Conservation (phyloP, 768 basidiomycete species). For the Serendipita indica region DNA sequence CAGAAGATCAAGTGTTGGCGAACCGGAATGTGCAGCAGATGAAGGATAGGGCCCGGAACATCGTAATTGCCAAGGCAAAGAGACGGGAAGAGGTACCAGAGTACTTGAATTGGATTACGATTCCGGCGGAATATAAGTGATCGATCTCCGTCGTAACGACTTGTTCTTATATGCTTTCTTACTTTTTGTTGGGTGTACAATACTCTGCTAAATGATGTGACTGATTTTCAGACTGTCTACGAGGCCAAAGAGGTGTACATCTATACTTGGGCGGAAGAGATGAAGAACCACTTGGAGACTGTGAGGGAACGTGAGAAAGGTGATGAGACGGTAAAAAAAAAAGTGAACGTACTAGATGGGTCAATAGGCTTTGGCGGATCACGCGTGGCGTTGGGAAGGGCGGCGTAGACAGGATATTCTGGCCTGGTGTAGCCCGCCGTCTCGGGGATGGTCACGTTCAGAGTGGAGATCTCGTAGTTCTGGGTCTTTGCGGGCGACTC, state of each 20-base stretch:
- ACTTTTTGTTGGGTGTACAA: not conserved
- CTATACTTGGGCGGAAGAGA: conserved; percentile 17
- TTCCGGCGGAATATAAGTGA: not conserved
- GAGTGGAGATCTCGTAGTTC: conserved; percentile 64
- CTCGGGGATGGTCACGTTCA: conserved; percentile 61
- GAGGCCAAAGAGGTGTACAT: not conserved
- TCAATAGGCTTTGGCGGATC: conserved; percentile 81
- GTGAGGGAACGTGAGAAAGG: not conserved
- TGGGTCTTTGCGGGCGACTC: conserved; percentile 57
- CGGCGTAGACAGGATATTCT: conserved; percentile 47
- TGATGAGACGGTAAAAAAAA: not conserved
- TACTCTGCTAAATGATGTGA: not conserved
- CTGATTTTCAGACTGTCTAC: too few relatives aligned
- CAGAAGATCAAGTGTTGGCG: not conserved
- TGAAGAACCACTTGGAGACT: conserved; percentile 19
- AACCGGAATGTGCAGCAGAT: not conserved
- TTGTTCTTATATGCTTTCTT: not conserved
- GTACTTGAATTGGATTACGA: not conserved
- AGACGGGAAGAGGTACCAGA: not conserved
- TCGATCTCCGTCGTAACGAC: too few relatives aligned
- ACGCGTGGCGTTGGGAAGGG: conserved; percentile 63
- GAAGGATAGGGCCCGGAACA: conserved; percentile 7
- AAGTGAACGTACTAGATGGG: conserved; percentile 55
- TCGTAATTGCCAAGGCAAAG: not conserved
- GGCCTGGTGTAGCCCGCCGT: conserved; percentile 54